These are phyloP conservation scores for Chalciporus chontae DNA, from an alignment of 768 basidiomycete genomes.

Conservation along the genomic window DNA sequence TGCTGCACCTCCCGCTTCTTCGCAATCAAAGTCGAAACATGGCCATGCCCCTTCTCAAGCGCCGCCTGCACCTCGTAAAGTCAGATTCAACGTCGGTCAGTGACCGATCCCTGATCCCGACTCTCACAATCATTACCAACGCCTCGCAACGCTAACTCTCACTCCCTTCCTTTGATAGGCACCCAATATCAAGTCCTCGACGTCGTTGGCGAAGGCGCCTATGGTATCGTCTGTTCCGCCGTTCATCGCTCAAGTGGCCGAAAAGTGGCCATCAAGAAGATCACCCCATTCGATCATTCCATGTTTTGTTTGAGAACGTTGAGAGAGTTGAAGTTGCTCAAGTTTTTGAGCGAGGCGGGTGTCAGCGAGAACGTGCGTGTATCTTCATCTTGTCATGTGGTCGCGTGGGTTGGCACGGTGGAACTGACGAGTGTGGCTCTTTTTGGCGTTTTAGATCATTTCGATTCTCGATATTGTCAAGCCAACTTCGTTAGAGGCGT, in stretches of 20 bases:
- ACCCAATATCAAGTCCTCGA: constrained; percentile 82
- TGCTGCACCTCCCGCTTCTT: constrained; percentile 3
- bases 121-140: not conserved
- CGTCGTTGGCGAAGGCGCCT: constrained; percentile 88
- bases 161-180: constrained; percentile 33
- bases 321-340: constrained; percentile 79
- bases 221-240: constrained; percentile 94
- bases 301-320: constrained; percentile 94
- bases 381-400: not conserved
- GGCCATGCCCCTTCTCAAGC: constrained; percentile 43
- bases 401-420: not conserved
- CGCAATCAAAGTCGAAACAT: constrained; percentile 41
- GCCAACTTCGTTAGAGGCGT: constrained; percentile 72
- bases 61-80: constrained; percentile 68
- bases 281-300: constrained; percentile 91
- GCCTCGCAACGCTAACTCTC: too few species aligned
- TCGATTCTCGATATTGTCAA: constrained; percentile 88
- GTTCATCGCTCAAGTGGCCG: constrained; percentile 81
- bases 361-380: constrained; percentile 78
- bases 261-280: constrained; percentile 96
- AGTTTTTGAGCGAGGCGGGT: constrained; percentile 82
- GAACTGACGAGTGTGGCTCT: not conserved
- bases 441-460: constrained; percentile 57
- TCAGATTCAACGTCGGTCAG: constrained; percentile 83
- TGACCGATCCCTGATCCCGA: constrained; percentile 1